These are phyloP conservation scores for Zygoascus sp. DNA, from an alignment of 1,139 yeast species.

Conservation along the genomic window DNA sequence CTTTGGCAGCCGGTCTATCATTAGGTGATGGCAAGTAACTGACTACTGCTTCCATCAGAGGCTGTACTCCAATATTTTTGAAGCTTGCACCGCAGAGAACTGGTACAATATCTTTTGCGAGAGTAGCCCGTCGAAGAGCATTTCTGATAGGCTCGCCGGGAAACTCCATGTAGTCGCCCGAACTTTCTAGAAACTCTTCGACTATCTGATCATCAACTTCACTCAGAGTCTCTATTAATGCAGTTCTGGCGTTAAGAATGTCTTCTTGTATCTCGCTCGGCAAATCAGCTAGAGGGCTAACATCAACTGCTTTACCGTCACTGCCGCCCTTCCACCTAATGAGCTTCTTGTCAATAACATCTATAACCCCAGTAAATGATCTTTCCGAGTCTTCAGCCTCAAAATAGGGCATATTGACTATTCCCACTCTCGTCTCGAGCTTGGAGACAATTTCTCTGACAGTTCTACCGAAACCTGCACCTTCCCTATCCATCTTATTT, in stretches of 20 bases:
- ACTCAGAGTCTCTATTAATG: slow-evolving; percentile 77
- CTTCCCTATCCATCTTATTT: slow-evolving; percentile 94
- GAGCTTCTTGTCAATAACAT: slow-evolving; percentile 63
- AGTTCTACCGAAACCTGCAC: slow-evolving; percentile 90
- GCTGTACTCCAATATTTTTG: slow-evolving; percentile 90
- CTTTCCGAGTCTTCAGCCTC: slow-evolving; percentile 40
- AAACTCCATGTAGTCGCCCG: slow-evolving; percentile 57
- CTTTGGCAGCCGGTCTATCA: slow-evolving; percentile 57
- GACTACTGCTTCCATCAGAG: slow-evolving; percentile 77
- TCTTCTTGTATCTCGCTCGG: slow-evolving; percentile 41
- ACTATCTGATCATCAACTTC: slow-evolving; percentile 75
- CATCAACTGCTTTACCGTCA: slow-evolving; percentile 55
- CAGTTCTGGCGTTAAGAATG: slow-evolving; percentile 57
- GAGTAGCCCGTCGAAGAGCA: slow-evolving; percentile 62
- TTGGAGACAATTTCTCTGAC: slow-evolving; percentile 80
- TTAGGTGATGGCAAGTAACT: slow-evolving; percentile 78
- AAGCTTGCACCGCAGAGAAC: slow-evolving; percentile 92
- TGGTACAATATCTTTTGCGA: slow-evolving; percentile 60
- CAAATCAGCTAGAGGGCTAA: slow-evolving; percentile 41
- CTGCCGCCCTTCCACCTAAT: slow-evolving; percentile 55
- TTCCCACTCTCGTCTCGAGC: slow-evolving; percentile 66
- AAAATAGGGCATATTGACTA: slow-evolving; percentile 78
- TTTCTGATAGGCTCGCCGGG: slow-evolving; percentile 47
- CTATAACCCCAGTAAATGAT: slow-evolving; percentile 74
- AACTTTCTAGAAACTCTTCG: slow-evolving; percentile 60